phyloP scores from a whole-genome alignment of 306 rosid genomes.

The Cercis canadensis region DNA sequence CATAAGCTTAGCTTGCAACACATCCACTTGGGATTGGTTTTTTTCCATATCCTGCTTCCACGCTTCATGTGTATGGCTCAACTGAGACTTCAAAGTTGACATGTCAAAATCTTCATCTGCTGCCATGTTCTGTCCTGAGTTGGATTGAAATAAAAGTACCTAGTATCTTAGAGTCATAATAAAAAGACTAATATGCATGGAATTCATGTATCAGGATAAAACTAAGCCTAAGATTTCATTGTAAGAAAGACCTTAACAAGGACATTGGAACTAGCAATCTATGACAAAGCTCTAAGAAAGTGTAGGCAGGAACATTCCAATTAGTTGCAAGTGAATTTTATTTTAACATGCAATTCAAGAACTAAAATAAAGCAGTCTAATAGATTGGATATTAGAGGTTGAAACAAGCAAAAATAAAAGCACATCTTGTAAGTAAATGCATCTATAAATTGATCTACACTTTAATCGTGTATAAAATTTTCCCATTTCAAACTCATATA shows the following conservation, averaged over 20 bases:
- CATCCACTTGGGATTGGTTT: slow-evolving; percentile 61
- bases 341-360: slow-evolving; percentile 3
- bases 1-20: slow-evolving; percentile 59
- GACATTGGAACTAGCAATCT: slow-evolving; percentile 23
- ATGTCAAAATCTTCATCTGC: slow-evolving; percentile 57
- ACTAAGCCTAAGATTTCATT: slow-evolving; percentile 18
- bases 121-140: slow-evolving; percentile 67
- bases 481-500: slow-evolving; percentile 12
- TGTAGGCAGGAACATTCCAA: slow-evolving; percentile 26
- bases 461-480: no score
- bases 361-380: slow-evolving; percentile 13
- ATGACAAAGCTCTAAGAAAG: slow-evolving; percentile 28
- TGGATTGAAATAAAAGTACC: slow-evolving; percentile 18
- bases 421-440: no score
- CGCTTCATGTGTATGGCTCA: slow-evolving; percentile 57
- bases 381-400: slow-evolving; percentile 28
- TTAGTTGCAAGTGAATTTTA: slow-evolving; percentile 18
- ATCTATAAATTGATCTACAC: no score
- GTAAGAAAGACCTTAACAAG: slow-evolving; percentile 8
- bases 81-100: slow-evolving; percentile 57
- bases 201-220: neutral
- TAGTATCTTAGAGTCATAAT: slow-evolving; percentile 1
- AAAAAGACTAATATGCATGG: neutral
- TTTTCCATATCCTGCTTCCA: slow-evolving; percentile 72
- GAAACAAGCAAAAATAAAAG: no score